Percentiles rank a stretch among this genome's conserved stretches.
phyloP scores from a whole-genome alignment of 2,329 filamentous ascomycete species.

The Emmonsiellopsis sp. region DNA sequence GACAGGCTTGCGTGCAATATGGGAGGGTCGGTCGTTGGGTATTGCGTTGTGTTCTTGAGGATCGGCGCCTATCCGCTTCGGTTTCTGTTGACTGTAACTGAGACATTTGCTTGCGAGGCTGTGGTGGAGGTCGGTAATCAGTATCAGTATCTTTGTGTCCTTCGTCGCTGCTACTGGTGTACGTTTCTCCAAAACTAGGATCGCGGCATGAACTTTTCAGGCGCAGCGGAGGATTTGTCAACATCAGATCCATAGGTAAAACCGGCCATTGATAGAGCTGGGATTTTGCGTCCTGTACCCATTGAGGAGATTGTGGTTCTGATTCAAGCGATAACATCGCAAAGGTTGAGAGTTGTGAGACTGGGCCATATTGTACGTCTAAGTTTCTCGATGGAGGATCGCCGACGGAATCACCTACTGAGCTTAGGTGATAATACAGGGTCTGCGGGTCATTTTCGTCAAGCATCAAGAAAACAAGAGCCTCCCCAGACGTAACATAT shows the following conservation, averaged over 20 bases:
- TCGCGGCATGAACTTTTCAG: background rate
- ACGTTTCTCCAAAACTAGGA: background rate
- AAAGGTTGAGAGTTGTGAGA: background rate
- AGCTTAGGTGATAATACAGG: background rate
- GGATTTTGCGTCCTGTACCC: background rate
- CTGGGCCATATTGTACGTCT: background rate
- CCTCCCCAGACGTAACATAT: background rate
- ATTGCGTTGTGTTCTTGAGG: background rate
- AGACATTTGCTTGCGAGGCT: background rate
- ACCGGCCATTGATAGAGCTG: background rate
- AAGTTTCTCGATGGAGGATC: background rate
- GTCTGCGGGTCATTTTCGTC: background rate
- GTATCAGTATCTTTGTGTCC: background rate
- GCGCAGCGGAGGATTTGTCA: background rate
- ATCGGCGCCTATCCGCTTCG: background rate
- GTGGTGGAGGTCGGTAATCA: background rate
- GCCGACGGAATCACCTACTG: background rate
- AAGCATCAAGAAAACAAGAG: background rate
- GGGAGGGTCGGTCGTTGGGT: background rate
- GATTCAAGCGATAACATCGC: background rate
- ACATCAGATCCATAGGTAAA: background rate
- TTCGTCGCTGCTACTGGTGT: background rate
- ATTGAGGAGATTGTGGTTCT: background rate
- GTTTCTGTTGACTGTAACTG: background rate
- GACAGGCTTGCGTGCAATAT: background rate